Evolutionary conservation across 2,329 filamentous ascomycete species (phyloP).

Genomic region (Zymoseptoria brevis): DNA sequence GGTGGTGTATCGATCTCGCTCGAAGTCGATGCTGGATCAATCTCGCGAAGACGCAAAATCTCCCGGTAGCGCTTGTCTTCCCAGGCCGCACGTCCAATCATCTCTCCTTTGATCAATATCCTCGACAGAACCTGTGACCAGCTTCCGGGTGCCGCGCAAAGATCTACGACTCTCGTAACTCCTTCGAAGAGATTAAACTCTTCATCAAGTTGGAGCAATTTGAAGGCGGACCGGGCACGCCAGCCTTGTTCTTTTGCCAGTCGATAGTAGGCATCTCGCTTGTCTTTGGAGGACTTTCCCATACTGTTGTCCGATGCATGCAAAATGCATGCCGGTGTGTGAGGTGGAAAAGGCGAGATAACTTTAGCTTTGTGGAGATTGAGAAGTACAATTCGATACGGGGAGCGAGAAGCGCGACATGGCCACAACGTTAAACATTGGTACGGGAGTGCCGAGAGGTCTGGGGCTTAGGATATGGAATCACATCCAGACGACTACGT

Average conservation of each 20-base stretch:
- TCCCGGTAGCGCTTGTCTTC: conserved; percentile 65
- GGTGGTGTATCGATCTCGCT: background rate
- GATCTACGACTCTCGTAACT: conserved; percentile 86
- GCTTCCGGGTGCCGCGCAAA: conserved; percentile 90
- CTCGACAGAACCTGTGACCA: conserved; percentile 96
- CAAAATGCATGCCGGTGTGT: background rate
- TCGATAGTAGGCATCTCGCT: conserved; percentile 94
- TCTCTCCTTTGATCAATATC: conserved; percentile 87
- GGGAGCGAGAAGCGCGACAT: background rate
- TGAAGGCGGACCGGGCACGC: conserved; percentile 93
- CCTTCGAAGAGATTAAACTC: conserved; percentile 90
- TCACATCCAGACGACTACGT: too few relatives aligned
- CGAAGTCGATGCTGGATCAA: background rate
- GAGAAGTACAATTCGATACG: background rate
- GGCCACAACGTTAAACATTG: background rate
- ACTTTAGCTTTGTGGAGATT: too few relatives aligned
- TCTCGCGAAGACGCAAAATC: conserved; percentile 15
- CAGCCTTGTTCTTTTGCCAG: conserved; percentile 98
- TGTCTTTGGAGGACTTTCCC: conserved; percentile 90
- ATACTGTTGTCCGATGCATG: conserved; percentile 11
- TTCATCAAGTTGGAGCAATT: conserved; percentile 89
- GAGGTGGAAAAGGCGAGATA: background rate
- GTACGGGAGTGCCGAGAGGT: too few relatives aligned
- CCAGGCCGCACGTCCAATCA: conserved; percentile 79
- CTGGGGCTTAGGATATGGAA: too few relatives aligned